Conservation (phyloP, 768 basidiomycete species). For the Pleurotus cornucopiae region DNA sequence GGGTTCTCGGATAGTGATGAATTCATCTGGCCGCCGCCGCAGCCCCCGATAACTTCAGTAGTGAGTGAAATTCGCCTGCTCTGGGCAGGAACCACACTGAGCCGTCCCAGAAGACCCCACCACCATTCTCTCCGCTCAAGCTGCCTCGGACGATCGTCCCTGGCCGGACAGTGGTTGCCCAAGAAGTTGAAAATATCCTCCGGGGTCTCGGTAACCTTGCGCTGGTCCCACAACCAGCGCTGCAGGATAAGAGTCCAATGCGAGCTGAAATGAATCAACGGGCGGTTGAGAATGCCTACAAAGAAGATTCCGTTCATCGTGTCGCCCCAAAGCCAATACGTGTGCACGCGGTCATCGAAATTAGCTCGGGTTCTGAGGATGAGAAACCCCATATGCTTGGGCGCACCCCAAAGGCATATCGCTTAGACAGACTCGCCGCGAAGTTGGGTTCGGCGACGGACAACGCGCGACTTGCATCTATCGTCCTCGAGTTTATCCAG, state of each 20-base stretch:
- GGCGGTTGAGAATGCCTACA: conserved; percentile 19
- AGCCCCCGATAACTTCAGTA: conserved; percentile 19
- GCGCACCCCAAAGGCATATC: conserved; percentile 43
- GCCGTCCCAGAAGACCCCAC: not conserved
- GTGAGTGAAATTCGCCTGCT: not conserved
- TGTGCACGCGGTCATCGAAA: conserved; percentile 35
- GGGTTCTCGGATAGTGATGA: conserved; percentile 56
- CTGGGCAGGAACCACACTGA: too few relatives aligned
- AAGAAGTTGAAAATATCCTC: conserved; percentile 53
- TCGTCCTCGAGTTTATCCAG: conserved; percentile 58
- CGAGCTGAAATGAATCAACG: not conserved
- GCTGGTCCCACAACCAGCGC: conserved; percentile 15
- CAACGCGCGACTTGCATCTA: conserved; percentile 47
- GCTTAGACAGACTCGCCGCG: conserved; percentile 43
- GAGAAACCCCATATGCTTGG: conserved; percentile 25
- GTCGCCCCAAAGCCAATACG: conserved; percentile 10
- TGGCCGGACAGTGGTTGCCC: conserved; percentile 30
- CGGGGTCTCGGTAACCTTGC: conserved; percentile 52
- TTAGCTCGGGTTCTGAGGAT: conserved; percentile 38
- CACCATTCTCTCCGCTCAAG: not conserved
- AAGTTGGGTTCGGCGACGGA: conserved; percentile 43
- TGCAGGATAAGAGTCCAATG: not conserved
- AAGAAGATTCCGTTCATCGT: conserved; percentile 15
- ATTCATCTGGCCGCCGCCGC: conserved; percentile 74
- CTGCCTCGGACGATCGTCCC: conserved; percentile 11